Base-by-base conservation (phyloP, 2,329 filamentous ascomycete genomes). In the Aureobasidium musti region DNA sequence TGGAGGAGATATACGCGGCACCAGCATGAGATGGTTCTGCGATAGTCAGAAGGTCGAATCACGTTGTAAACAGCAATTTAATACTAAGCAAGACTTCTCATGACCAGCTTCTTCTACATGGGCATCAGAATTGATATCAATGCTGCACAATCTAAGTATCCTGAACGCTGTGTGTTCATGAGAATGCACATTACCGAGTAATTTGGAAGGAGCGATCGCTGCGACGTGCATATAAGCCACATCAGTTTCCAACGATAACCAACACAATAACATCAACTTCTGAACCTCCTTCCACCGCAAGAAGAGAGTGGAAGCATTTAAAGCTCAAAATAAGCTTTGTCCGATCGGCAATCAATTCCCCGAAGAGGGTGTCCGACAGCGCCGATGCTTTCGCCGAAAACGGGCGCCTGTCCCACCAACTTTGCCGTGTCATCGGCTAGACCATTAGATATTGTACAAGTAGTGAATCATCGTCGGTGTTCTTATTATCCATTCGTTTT, bases 1-100 rank as follows among this genome's bases (percentile, higher is more conserved):
- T 89, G 28, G 83, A 81, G 26, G 83, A 87, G 67, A 80, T 82
- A 26, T 70, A 80, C 11, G 66, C 64, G 17, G 61, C 49, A n/a
- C 37, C 60, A 10, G 5, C 23, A 11, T 60, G 14, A 60, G 41
- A 35, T 10, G 5, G 8, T 8, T 5, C 8, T 33, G 8, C 8
- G 30, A 33, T 33, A 39, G 37, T 5, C 13, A 14, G 4, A 43
- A 43, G 3, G 41, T 21, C 41, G 41, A 43, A 7, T 2, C n/a
- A 43, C 6, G 21, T 2, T 8, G 41, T 43, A n/a, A 2, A 43
- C 41, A 43, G n/a, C 7, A 47, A 14, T 26, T 23, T 11, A 47
- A 2, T 47, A 21, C 3, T 11, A 26, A 47, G 17, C 21, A 13
- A 47, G 5, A 23, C 10, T 14, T 47, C 14, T 21, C 26, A 10